Percentiles rank a stretch among this genome's conserved stretches.
Conservation (phyloP, 1,284 basidiomycete species). For the Leccinum cinnamomeum region DNA sequence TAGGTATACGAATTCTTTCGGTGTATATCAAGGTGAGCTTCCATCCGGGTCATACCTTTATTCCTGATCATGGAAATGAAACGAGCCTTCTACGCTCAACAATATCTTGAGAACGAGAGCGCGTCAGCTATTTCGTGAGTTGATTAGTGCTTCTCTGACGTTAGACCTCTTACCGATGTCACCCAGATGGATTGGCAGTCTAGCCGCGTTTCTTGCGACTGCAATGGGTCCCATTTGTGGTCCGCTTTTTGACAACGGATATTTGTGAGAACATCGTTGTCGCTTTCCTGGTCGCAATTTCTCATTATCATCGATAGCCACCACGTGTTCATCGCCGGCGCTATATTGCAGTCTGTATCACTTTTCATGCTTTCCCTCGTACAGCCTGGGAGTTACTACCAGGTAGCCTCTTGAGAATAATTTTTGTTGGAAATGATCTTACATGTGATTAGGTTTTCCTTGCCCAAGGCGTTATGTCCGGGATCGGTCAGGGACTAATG, state of each 20-base stretch:
- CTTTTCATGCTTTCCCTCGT: slow-evolving; percentile 41
- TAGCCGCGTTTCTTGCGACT: slow-evolving; percentile 20
- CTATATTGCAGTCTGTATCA: slow-evolving; percentile 29
- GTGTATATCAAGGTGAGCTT: slow-evolving; percentile 37
- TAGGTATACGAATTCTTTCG: slow-evolving; percentile 31
- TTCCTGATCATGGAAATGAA: not conserved
- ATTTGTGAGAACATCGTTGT: slow-evolving; percentile 28
- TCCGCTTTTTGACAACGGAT: slow-evolving; percentile 31
- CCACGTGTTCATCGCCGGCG: slow-evolving; percentile 21
- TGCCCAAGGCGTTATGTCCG: slow-evolving; percentile 34
- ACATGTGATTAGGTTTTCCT: slow-evolving; percentile 32
- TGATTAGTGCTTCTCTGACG: not conserved
- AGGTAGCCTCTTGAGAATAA: slow-evolving; percentile 17
- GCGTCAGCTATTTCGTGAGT: slow-evolving; percentile 35
- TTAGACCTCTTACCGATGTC: not conserved
- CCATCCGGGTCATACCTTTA: not conserved
- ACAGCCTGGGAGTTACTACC: slow-evolving; percentile 36
- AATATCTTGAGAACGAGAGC: slow-evolving; percentile 34
- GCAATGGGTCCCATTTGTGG: slow-evolving; percentile 29
- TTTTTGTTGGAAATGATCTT: not conserved
- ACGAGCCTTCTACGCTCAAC: slow-evolving; percentile 29
- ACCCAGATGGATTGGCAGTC: slow-evolving; percentile 33
- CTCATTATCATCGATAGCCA: slow-evolving; percentile 9
- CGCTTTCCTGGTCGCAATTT: not conserved
- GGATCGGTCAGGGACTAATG: slow-evolving; percentile 36